Conservation (phyloP, 2,329 filamentous ascomycete genomes). For the Colletotrichum endophyticum region DNA sequence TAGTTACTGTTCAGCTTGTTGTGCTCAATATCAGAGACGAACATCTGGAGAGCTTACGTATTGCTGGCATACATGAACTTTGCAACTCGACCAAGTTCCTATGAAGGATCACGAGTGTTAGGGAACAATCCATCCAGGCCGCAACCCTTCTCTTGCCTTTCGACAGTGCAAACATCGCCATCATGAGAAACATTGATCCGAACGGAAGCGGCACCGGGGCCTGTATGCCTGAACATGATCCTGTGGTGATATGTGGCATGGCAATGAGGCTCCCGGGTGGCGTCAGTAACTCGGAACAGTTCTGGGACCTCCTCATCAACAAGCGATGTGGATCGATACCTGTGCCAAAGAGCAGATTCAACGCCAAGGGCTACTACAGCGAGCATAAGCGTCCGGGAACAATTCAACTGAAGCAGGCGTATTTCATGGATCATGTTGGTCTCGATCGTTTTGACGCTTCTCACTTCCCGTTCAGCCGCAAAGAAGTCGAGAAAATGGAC, state of each 20-base stretch:
- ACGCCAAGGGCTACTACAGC: background rate
- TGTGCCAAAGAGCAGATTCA: background rate
- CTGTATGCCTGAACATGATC: background rate
- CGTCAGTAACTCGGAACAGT: background rate
- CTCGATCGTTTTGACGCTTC: background rate
- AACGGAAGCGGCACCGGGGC: background rate
- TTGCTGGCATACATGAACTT: background rate
- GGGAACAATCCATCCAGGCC: background rate
- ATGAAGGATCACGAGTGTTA: background rate
- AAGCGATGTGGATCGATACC: background rate
- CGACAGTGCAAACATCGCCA: background rate
- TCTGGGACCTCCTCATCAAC: background rate
- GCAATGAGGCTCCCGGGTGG: background rate
- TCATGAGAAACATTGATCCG: background rate
- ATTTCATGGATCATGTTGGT: background rate
- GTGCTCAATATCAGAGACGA: background rate
- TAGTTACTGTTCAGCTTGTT: background rate
- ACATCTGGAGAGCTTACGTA: background rate
- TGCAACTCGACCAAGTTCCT: background rate
- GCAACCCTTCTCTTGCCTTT: background rate
- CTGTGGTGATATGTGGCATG: background rate
- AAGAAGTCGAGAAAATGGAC: constrained; percentile 23
- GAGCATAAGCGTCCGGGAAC: background rate
- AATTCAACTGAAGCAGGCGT: background rate
- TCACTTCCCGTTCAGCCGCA: background rate